Conservation (phyloP, 495 filamentous ascomycete genomes). For the Hypomontagnella submonticulosa region DNA sequence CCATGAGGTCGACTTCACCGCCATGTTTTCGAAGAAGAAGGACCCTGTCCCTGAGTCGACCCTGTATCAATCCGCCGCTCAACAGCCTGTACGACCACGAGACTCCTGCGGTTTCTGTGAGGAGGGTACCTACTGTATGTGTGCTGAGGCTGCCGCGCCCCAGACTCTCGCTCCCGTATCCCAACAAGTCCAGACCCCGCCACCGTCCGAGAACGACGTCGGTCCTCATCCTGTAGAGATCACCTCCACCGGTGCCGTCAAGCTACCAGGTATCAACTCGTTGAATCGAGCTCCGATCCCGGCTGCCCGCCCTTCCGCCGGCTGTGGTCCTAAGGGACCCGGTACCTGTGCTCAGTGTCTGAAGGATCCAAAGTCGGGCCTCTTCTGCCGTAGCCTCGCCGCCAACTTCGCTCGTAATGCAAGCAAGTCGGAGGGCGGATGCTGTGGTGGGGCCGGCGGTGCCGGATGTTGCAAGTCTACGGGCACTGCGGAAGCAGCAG, state of each 20-base stretch:
- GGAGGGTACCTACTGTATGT: slow-evolving; percentile 85
- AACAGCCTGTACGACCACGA: slow-evolving; percentile 46
- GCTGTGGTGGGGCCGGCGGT: slow-evolving; percentile 54
- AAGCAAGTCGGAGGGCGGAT: slow-evolving; percentile 51
- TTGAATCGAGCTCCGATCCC: slow-evolving; percentile 41
- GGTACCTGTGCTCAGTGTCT: slow-evolving; percentile 85
- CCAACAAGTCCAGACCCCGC: slow-evolving; percentile 71
- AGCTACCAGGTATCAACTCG: slow-evolving; percentile 56
- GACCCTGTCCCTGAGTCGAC: slow-evolving; percentile 30
- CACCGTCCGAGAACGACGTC: slow-evolving; percentile 74
- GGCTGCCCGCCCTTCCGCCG: slow-evolving; percentile 31
- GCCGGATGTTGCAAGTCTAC: slow-evolving; percentile 48
- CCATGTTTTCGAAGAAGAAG: slow-evolving; percentile 63
- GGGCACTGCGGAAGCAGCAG: slow-evolving; percentile 6
- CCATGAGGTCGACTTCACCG: slow-evolving; percentile 80
- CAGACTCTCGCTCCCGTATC: slow-evolving; percentile 56
- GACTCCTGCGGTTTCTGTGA: slow-evolving; percentile 91
- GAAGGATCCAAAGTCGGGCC: slow-evolving; percentile 78
- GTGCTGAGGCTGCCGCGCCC: slow-evolving; percentile 72
- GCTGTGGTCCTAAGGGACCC: slow-evolving; percentile 74
- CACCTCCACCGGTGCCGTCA: slow-evolving; percentile 60
- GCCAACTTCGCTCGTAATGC: slow-evolving; percentile 64
- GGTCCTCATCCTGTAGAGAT: slow-evolving; percentile 60
- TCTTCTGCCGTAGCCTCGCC: slow-evolving; percentile 88
- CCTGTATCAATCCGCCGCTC: slow-evolving; percentile 45